Conservation (phyloP, 2,329 filamentous ascomycete species). For the Tolypocladium tundrense region DNA sequence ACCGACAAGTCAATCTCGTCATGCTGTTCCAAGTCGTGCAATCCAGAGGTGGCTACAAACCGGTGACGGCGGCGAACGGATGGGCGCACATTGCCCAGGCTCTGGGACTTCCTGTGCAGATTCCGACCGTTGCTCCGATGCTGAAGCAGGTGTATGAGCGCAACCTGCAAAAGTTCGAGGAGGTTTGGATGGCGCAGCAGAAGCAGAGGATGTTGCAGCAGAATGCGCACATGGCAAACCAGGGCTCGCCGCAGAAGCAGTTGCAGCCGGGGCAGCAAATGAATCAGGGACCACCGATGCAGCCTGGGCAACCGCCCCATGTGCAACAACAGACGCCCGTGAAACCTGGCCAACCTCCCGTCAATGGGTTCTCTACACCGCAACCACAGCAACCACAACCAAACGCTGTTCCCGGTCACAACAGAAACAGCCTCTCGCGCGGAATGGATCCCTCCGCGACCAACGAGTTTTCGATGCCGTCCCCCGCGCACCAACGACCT, state of each 20-base stretch:
- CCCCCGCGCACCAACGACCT: conserved; percentile 30
- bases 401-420: conserved; percentile 23
- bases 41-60: conserved; percentile 69
- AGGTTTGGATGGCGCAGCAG: conserved; percentile 49
- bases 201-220: conserved; percentile 43
- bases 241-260: conserved; percentile 20
- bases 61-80: conserved; percentile 55
- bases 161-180: conserved; percentile 70
- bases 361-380: conserved; percentile 27
- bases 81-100: conserved; percentile 66
- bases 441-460: conserved; percentile 30
- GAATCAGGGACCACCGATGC: conserved; percentile 19
- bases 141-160: conserved; percentile 65
- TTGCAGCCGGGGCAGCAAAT: conserved; percentile 26
- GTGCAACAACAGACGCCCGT: conserved; percentile 26
- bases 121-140: conserved; percentile 57
- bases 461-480: conserved; percentile 33
- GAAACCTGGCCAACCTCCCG: conserved; percentile 25
- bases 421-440: conserved; percentile 41
- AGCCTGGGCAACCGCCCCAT: conserved; percentile 18
- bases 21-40: conserved; percentile 66
- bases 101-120: conserved; percentile 52
- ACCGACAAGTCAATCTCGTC: conserved; percentile 64
- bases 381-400: conserved; percentile 11
- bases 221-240: conserved; percentile 6